phyloP scores from a whole-genome alignment of 495 filamentous ascomycete species.

The Penicillium daleae region DNA sequence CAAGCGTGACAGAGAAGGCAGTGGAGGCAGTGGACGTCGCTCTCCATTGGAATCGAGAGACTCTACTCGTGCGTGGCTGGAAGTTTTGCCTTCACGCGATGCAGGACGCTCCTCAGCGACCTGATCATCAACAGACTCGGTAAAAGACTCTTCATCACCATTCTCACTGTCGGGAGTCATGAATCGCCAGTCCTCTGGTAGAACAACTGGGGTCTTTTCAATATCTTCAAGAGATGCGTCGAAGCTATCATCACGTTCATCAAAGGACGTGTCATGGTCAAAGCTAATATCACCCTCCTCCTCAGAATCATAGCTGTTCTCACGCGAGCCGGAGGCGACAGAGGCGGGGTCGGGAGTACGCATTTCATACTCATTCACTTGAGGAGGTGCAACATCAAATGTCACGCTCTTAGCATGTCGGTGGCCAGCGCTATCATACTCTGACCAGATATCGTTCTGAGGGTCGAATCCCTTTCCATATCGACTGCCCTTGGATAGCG shows the following conservation, averaged over 20 bases:
- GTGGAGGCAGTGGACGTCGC: constrained; percentile 73
- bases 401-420: constrained; percentile 94
- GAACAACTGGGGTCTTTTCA: constrained; percentile 94
- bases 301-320: constrained; percentile 90
- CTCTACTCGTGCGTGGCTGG: constrained; percentile 56
- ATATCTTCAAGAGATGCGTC: constrained; percentile 93
- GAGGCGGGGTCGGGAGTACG: constrained; percentile 93
- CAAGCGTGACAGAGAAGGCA: constrained; percentile 57
- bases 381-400: constrained; percentile 90
- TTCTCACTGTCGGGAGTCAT: constrained; percentile 66
- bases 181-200: constrained; percentile 93
- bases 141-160: constrained; percentile 71
- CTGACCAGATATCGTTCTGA: constrained; percentile 73
- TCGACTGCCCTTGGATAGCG: constrained; percentile 68
- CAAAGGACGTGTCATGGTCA: constrained; percentile 64
- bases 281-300: constrained; percentile 74
- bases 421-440: constrained; percentile 59
- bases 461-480: constrained; percentile 73
- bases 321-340: constrained; percentile 80
- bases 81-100: constrained; percentile 37
- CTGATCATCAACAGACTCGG: constrained; percentile 62
- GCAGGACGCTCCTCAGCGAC: constrained; percentile 52
- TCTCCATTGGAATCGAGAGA: constrained; percentile 74
- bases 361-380: constrained; percentile 97
- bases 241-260: constrained; percentile 86